Base-by-base conservation (phyloP, 1,284 basidiomycete species). In the Pyrrhoderma lamaoense region DNA sequence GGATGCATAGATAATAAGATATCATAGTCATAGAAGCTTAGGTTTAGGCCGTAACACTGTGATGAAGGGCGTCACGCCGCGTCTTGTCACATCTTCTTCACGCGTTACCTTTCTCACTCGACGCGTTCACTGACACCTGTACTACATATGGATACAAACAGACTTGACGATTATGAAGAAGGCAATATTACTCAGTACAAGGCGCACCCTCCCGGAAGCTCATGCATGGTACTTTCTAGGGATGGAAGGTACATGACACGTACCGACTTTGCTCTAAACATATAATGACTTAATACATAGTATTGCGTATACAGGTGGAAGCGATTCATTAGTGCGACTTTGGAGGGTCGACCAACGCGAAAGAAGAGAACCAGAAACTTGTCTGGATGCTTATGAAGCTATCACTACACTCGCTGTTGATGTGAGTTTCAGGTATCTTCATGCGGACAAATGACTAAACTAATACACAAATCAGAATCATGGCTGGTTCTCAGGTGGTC, bases 241-340 rank as follows among this genome's bases (percentile, higher is more conserved):
- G 60, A 62, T 42, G 61, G 61, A 40, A 39, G 25, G 61, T 61
- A 51, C 47, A 60, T n/a, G n/a, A n/a, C n/a, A n/a, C n/a, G n/a
- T n/a, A n/a, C n/a, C n/a, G n/a, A n/a, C n/a, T n/a, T n/a, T n/a
- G n/a, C n/a, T n/a, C n/a, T n/a, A n/a, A n/a, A n/a, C n/a, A n/a
- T n/a, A n/a, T n/a, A n/a, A 5, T 8, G 25, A 22, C 19, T 2
- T 54, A 22, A 7, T 35, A 18, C 58, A 27, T 60, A 88, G 84
- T 56, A 72, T 77, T 58, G 75, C 82, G 14, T 91, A 89, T 62
- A 92, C 89, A 5, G 86, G 84, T 36, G 92, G 92, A 47, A 72
- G 76, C 50, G 92, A 94, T 61, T 77, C 77, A 49, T 70, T 89
- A 40, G 85, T 92, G 42, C 82, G 90, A n/a, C 80, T 91, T 66